Conservation (phyloP, 306 rosid genomes). For the Luffa acutangula region DNA sequence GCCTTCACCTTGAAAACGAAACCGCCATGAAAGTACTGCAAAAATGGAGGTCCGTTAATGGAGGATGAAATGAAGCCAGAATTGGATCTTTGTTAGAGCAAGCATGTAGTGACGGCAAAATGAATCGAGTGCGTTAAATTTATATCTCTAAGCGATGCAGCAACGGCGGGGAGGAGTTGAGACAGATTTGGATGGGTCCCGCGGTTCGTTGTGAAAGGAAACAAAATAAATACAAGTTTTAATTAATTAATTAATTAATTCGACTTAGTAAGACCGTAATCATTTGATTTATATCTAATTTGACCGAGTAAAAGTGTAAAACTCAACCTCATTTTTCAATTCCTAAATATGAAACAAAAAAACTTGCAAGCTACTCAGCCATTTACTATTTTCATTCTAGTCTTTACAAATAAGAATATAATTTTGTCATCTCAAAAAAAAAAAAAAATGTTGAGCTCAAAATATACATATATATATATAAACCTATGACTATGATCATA, state of each 20-base stretch:
- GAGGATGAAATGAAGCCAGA: neutral
- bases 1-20: neutral
- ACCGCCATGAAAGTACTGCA: neutral
- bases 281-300: neutral
- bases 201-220: neutral
- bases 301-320: neutral
- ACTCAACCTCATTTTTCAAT: neutral
- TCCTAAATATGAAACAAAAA: neutral
- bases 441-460: too few species aligned
- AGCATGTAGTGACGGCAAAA: neutral
- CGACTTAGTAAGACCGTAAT: neutral
- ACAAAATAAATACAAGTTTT: neutral
- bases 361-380: conserved; percentile 1
- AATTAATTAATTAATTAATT: neutral
- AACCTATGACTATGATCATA: neutral
- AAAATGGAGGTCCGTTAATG: neutral
- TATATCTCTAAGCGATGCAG: neutral
- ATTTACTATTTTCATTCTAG: neutral
- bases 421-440: neutral
- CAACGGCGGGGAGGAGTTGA: neutral
- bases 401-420: neutral
- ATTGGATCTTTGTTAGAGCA: neutral
- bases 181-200: conserved; percentile 9
- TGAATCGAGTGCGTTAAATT: neutral
- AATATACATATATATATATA: too few species aligned